Base-by-base conservation (phyloP, 306 rosid genomes). In the Pueraria montana region DNA sequence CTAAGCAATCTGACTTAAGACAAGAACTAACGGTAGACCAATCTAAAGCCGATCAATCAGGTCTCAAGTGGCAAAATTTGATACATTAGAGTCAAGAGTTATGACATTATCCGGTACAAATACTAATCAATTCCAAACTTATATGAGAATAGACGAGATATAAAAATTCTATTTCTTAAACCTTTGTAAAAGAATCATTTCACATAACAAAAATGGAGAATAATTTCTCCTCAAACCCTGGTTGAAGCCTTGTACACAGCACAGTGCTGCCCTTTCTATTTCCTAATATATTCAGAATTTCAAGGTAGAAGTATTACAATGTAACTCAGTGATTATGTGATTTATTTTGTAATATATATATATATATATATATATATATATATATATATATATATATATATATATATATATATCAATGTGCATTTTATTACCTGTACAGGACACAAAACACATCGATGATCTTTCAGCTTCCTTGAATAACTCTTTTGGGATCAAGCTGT, bases 401-500 rank as follows among this genome's bases (percentile, higher is more conserved):
- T 30, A 30, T 30, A 30, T 30, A 30, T 2, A 72, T 55, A 43
- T 49, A 50, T 21, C 13, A 48, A 34, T 5, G 26, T 36, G 66
- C 84, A 36, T 16, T 53, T 40, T 59, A 75, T 77, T 89, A 87
- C 94, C 96, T 86, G 92, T 86, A 85, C 92, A 87, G 85, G 82
- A 74, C 81, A 84, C 45, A 84, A 68, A 86, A 85, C 85, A 88
- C 86, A 69, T 49, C 34, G 79, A 73, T 48, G 79, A 78, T 59
- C 84, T 83, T 84, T 91, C 83, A 93, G 77, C 88, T 84, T 72
- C 90, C 86, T 9, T 75, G 89, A 61, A 91, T 90, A 82, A 91
- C 96, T 85, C 59, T 89, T 65, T 36, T 91, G 48, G 96, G 97
- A 84, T 91, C 94, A 23, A 93, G 96, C 84, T 91, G 96, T 61